phyloP scores from a whole-genome alignment of 140 eudicot genomes.

The Cichorium intybus region DNA sequence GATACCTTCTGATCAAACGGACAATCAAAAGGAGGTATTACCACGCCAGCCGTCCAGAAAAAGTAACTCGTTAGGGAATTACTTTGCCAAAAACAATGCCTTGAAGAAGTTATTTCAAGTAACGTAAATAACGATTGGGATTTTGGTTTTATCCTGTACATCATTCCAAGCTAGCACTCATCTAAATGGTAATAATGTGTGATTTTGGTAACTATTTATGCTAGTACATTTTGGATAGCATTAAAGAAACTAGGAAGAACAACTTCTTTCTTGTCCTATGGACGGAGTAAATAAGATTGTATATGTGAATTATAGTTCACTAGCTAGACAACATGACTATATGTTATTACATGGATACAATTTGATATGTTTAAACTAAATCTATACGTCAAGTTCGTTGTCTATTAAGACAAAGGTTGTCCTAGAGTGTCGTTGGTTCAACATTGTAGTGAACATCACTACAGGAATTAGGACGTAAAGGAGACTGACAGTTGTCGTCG shows the following conservation, averaged over 20 bases:
- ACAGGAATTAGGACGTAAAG: too few species aligned
- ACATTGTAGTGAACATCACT: too few species aligned
- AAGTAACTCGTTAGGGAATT: conserved; percentile 48
- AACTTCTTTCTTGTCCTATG: conserved; percentile 1
- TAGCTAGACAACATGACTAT: neutral
- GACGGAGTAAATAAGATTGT: neutral
- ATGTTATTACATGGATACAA: neutral
- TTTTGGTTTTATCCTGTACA: neutral
- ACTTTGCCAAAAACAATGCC: conserved; percentile 49
- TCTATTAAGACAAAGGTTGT: too few species aligned
- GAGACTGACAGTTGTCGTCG: too few species aligned
- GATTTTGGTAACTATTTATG: conserved; percentile 6
- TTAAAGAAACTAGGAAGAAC: conserved; percentile 2
- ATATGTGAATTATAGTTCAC: neutral
- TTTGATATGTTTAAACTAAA: too few species aligned
- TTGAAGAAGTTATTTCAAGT: conserved; percentile 50
- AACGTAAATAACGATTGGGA: conserved; percentile 18
- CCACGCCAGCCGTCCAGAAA: conserved; percentile 31
- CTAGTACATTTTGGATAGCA: conserved; percentile 23
- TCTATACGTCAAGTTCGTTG: too few species aligned
- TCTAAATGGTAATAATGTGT: neutral
- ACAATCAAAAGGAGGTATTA: conserved; percentile 37
- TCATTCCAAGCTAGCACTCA: neutral
- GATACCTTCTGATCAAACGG: conserved; percentile 38
- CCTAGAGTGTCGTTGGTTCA: too few species aligned